Evolutionary conservation across 1,139 yeast genomes (phyloP), one percentile per base, ranked within the genome.

Genomic region (Nematodospora anomalae): DNA sequence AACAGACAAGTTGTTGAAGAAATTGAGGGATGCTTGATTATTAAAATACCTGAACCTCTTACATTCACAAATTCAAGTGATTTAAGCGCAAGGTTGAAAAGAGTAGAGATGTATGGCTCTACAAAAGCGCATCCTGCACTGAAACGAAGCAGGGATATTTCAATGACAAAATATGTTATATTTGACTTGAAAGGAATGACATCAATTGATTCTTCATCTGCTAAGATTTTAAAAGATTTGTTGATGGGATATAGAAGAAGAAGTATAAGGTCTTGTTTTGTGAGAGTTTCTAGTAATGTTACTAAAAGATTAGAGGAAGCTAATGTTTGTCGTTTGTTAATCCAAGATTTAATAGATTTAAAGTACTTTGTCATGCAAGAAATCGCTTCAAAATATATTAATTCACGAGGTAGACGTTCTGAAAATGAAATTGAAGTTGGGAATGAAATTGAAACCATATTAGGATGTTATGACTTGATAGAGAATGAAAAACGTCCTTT

Each of bases 51-150:
- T 0, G 97, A 92, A 53, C 97, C 97, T 1, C 65, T 92, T 40
- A 88, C 95, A 1, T 92, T 92, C 58, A 89, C 96, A 26, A 92
- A 92, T 55, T 79, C 95, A 12, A 86, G 83, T 42, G 97, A 90
- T 54, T 67, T 92, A 47, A 79, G 85, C 42, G 71, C 83, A 32
- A 67, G 97, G 20, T 67, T 92, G 36, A 74, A 79, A 40, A 66
- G 97, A 37, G 73, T 92, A 15, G 97, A 92, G 53, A 64, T 79
- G 51, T 89, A 86, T 52, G 96, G 97, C 0, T 84, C 96, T 0
- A 74, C 87, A 20, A 76, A 71, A 35, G 83, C 83, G 2, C 97
- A 90, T 52, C 97, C 97, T 0, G 92, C 90, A 0, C 73, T 74
- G 39, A 87, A 81, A 36, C 60, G 83, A 37, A 60, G 72, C 36